Conservation (phyloP, 352 stramenopile species). For the Pythium sp. region DNA sequence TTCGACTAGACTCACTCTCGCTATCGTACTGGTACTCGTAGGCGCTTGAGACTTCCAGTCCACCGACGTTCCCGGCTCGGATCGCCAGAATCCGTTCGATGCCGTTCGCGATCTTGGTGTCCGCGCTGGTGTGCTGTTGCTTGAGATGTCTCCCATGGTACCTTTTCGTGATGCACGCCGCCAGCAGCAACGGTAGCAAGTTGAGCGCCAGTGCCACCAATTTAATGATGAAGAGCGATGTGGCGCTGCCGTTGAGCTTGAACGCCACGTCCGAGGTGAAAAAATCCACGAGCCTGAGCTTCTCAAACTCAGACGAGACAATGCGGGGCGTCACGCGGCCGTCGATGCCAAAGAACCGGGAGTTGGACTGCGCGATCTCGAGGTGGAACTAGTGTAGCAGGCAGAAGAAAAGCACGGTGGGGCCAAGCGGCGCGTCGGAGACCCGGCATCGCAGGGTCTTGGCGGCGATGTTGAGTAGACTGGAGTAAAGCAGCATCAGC, state of each 20-base stretch:
- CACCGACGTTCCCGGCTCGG: background rate
- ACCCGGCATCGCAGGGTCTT: constrained; percentile 34
- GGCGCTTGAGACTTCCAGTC: background rate
- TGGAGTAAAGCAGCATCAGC: constrained; percentile 38
- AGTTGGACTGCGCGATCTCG: constrained; percentile 16
- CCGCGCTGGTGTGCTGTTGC: background rate
- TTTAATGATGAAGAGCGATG: constrained; percentile 44
- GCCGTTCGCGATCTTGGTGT: background rate
- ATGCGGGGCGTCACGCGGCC: constrained; percentile 27
- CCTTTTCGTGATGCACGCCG: background rate
- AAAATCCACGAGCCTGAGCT: constrained; percentile 31
- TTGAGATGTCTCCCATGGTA: constrained; percentile 7
- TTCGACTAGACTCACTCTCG: background rate
- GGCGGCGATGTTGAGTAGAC: constrained; percentile 39
- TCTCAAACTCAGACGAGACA: constrained; percentile 31
- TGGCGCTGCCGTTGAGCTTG: constrained; percentile 30
- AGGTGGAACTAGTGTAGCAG: constrained; percentile 31
- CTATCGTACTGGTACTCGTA: no score
- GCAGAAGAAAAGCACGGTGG: constrained; percentile 34
- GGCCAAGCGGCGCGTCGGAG: constrained; percentile 35
- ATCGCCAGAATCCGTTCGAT: constrained; percentile 12
- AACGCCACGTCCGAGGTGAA: constrained; percentile 28
- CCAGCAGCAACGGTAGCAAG: constrained; percentile 30
- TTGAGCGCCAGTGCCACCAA: constrained; percentile 36
- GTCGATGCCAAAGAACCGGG: constrained; percentile 16